Evolutionary conservation across 2,329 filamentous ascomycete species (phyloP), one percentile per base, ranked within the genome.

Genomic region (Biscogniauxia marginata): DNA sequence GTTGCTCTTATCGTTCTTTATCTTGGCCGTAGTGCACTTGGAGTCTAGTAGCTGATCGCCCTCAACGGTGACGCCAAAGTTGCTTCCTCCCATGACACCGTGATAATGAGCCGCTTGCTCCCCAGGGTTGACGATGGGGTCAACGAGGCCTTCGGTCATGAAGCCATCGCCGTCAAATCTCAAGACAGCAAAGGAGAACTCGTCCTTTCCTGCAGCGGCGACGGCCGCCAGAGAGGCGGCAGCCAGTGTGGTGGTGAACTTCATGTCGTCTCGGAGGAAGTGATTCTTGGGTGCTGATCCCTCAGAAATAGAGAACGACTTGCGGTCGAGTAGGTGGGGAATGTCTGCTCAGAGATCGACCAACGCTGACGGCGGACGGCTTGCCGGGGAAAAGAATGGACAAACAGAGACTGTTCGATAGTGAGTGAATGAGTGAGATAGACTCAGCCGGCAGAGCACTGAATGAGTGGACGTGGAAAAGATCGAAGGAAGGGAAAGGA

Each of bases 121-220:
- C 19, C 87, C 87, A 13, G 87, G 87, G 56, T 69, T 79, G 59
- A 91, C 77, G 61, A 92, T 86, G 54, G 89, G 89, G 65, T 93
- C 89, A 46, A 83, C 71, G 46, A 82, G 83, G 67, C 84, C 84
- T 50, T 79, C 76, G 49, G 82, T 82, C 63, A 86, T 78, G 65
- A 87, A 82, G 45, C 82, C 79, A 63, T 84, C 78, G 67, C 86
- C 86, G 69, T 84, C 84, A 78, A 91, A 90, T 66, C 82, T 85
- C 69, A 90, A 82, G 68, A 90, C 88, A 53, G 87, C 86, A 65
- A 88, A 84, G 46, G 84, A 84, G 54, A 81, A 76, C 3, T 60
- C 49, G 50, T 75, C 67, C 64, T 80, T 78, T 62, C 74, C 74
- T 24, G 67, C 77, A 67, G 58, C 74, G 30, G 73, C 70, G 58